Evolutionary conservation across 129 eudicot genomes (phyloP).

Genomic region (Arctium minus): DNA sequence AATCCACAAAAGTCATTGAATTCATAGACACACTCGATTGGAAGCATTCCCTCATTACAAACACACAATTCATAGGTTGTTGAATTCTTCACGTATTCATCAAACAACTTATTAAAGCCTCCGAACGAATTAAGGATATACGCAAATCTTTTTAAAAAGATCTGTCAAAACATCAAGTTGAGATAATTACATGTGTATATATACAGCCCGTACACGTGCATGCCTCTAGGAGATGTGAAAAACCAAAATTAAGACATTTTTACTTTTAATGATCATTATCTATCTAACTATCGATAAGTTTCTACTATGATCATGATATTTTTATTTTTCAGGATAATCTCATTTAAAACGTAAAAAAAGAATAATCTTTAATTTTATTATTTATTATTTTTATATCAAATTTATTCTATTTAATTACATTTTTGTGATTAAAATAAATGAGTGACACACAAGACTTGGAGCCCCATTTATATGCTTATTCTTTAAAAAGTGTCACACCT

Average conservation of each 20-base stretch:
- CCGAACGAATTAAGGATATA: neutral
- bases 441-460: constrained; percentile 18
- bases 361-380: neutral
- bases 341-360: neutral
- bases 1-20: neutral
- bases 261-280: constrained; percentile 5
- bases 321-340: neutral
- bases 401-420: neutral
- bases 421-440: constrained; percentile 16
- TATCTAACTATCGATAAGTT: constrained; percentile 3
- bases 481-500: constrained; percentile 25
- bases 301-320: constrained; percentile 4
- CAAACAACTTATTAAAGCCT: neutral
- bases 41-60: neutral
- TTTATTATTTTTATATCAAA: neutral
- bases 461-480: constrained; percentile 35
- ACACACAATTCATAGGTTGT: constrained; percentile 40
- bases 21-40: neutral
- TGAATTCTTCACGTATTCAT: constrained; percentile 28
- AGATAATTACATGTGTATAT: neutral
- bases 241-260: neutral
- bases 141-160: neutral
- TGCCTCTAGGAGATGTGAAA: neutral
- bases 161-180: neutral
- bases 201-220: neutral